phyloP scores from a whole-genome alignment of 805 yeast genomes.

The Hanseniaspora valbyensis region DNA sequence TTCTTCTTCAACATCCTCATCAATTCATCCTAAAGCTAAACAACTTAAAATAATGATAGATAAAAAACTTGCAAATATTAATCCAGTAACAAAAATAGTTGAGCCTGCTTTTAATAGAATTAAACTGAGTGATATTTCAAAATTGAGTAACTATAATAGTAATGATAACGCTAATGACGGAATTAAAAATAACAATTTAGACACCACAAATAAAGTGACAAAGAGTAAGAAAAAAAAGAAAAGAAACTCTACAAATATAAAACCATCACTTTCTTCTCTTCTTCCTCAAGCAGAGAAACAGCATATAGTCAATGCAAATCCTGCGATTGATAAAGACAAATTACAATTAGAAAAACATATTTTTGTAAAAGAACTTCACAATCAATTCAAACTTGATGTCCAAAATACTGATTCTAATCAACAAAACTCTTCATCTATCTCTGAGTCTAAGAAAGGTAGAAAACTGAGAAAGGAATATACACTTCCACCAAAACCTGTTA shows the following conservation, averaged over 20 bases:
- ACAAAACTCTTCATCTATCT: too few species aligned
- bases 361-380: slow-evolving; percentile 8
- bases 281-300: too few species aligned
- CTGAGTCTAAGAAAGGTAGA: slow-evolving; percentile 13
- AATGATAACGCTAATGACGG: not conserved
- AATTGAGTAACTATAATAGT: too few species aligned
- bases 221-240: not conserved
- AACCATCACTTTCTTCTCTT: too few species aligned
- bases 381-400: not conserved
- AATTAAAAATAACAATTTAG: not conserved
- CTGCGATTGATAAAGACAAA: slow-evolving; percentile 3
- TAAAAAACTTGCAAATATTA: slow-evolving; percentile 8
- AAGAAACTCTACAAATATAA: too few species aligned
- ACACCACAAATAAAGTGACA: not conserved
- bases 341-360: not conserved
- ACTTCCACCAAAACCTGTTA: slow-evolving; percentile 16
- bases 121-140: not conserved
- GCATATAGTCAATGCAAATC: not conserved
- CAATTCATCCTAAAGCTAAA: not conserved
- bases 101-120: slow-evolving; percentile 12
- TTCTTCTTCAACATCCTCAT: not conserved
- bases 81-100: slow-evolving; percentile 9
- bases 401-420: too few species aligned
- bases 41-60: slow-evolving; percentile 1
- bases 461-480: slow-evolving; percentile 16